These are phyloP conservation scores for Lasiodiplodia hormozganensis DNA, from an alignment of 2,329 filamentous ascomycete genomes.

Conservation along the genomic window DNA sequence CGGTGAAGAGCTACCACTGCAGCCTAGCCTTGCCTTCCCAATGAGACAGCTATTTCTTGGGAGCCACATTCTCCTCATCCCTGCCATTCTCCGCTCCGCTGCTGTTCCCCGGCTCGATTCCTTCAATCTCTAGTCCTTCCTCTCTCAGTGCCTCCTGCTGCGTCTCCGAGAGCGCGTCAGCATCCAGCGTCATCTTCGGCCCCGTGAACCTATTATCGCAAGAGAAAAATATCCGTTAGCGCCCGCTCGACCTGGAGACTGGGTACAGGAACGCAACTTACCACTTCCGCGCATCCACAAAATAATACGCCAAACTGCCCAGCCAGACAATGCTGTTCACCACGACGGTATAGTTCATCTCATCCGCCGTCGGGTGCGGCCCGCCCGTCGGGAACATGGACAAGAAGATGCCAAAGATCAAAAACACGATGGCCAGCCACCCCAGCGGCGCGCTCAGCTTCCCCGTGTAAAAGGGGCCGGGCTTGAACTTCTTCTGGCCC, in stretches of 20 bases:
- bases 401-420: slow-evolving; percentile 62
- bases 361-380: slow-evolving; percentile 57
- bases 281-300: slow-evolving; percentile 64
- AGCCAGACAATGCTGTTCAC: slow-evolving; percentile 67
- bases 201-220: slow-evolving; percentile 51
- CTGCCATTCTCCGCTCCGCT: background rate
- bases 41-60: background rate
- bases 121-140: slow-evolving; percentile 36
- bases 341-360: slow-evolving; percentile 70
- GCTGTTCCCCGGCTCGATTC: background rate
- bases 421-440: slow-evolving; percentile 60
- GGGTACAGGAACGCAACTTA: slow-evolving; percentile 9
- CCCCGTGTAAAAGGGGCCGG: slow-evolving; percentile 67
- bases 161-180: slow-evolving; percentile 36
- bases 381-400: slow-evolving; percentile 66
- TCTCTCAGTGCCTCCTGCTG: slow-evolving; percentile 36
- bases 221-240: slow-evolving; percentile 37
- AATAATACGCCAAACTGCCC: slow-evolving; percentile 63
- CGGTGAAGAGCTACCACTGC: background rate
- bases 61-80: slow-evolving; percentile 3
- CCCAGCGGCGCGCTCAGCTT: slow-evolving; percentile 60
- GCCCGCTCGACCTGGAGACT: no score
- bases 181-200: slow-evolving; percentile 62
- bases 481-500: slow-evolving; percentile 64
- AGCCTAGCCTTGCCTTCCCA: background rate